phyloP scores from a whole-genome alignment of 2,329 filamentous ascomycete genomes.

The Ceratocystis harringtonii region DNA sequence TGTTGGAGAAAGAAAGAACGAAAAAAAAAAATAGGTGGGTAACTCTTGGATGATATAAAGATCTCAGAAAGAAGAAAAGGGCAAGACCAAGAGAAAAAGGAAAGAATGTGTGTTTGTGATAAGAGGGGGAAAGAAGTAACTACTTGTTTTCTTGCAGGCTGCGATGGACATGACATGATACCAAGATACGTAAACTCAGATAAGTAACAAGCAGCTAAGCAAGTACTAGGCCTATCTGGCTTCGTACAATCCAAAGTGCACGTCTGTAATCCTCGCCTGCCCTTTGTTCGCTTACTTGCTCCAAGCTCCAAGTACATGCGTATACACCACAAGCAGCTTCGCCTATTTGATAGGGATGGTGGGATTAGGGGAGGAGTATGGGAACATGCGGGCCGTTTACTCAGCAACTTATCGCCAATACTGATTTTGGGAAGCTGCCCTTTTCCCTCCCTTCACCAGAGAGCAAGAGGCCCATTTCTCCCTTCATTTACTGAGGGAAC shows the following conservation, averaged over 20 bases:
- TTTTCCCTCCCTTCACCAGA: not conserved
- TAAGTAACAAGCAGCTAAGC: not conserved
- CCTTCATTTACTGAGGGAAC: not conserved
- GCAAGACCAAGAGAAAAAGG: not conserved
- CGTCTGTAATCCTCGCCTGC: too few species aligned
- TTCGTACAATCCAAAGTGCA: too few species aligned
- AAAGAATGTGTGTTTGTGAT: not conserved
- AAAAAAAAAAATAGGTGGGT: not conserved
- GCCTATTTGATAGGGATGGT: not conserved
- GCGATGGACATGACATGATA: not conserved
- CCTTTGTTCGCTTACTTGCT: too few species aligned
- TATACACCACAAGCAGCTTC: not conserved
- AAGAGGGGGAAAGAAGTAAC: constrained; percentile 1
- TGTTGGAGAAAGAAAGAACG: not conserved
- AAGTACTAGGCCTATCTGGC: too few species aligned
- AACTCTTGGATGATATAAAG: not conserved
- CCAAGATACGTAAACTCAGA: not conserved
- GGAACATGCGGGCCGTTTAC: not conserved
- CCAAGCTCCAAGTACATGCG: too few species aligned
- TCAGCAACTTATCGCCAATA: not conserved
- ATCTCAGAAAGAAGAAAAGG: not conserved
- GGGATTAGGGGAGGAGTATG: not conserved
- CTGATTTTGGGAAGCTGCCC: not conserved
- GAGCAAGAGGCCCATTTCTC: not conserved
- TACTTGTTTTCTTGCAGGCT: not conserved